phyloP scores from a whole-genome alignment of 768 basidiomycete species.

The Russula emetica region DNA sequence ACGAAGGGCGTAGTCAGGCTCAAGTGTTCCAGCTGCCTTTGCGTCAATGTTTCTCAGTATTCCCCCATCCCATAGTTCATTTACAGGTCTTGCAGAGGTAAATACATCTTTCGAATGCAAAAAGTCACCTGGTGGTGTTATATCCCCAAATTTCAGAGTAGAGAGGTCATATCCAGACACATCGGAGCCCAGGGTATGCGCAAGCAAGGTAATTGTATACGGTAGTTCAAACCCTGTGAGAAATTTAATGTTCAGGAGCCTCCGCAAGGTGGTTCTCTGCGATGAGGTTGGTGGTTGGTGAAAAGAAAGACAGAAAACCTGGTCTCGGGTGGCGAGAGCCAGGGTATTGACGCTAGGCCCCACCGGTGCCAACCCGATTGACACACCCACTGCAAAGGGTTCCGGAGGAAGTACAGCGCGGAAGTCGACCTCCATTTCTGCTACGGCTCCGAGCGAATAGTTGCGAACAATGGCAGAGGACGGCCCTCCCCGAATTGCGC shows the following conservation, averaged over 20 bases:
- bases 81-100: neutral
- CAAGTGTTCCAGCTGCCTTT: neutral
- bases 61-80: slow-evolving; percentile 15
- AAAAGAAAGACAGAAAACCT: slow-evolving; percentile 10
- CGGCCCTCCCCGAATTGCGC: neutral
- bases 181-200: neutral
- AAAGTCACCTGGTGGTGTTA: neutral
- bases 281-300: neutral
- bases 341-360: neutral
- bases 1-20: slow-evolving; percentile 5
- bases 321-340: slow-evolving; percentile 1
- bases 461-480: neutral
- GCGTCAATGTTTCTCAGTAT: neutral
- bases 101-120: neutral
- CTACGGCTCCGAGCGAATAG: slow-evolving; percentile 2
- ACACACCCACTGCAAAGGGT: neutral
- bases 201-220: slow-evolving; percentile 6
- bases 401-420: neutral
- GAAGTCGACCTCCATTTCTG: slow-evolving; percentile 6
- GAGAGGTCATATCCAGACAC: slow-evolving; percentile 18
- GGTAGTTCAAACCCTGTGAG: slow-evolving; percentile 22
- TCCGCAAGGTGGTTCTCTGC: slow-evolving; percentile 6
- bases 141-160: neutral
- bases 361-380: neutral
- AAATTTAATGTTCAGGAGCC: slow-evolving; percentile 8